phyloP scores from a whole-genome alignment of 1,284 basidiomycete species.

The Ceratobasidium sp. region DNA sequence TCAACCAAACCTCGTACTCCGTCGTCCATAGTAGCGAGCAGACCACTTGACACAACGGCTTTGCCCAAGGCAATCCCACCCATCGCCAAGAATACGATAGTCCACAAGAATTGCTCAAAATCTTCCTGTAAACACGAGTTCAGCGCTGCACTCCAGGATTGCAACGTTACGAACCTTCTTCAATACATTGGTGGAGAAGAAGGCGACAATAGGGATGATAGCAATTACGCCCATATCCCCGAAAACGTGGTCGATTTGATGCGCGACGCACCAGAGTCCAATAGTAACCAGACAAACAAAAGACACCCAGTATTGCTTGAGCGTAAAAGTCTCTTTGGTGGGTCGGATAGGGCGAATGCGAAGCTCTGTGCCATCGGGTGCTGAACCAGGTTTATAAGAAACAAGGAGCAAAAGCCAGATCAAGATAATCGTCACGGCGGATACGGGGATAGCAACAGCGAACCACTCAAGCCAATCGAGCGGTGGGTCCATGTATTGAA shows the following conservation, averaged over 20 bases:
- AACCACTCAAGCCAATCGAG: slow-evolving; percentile 96
- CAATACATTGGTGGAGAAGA: slow-evolving; percentile 94
- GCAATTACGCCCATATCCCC: slow-evolving; percentile 99
- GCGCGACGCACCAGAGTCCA: slow-evolving; percentile 89
- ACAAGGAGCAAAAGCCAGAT: slow-evolving; percentile 93
- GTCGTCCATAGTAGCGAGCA: slow-evolving; percentile 80
- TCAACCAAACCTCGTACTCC: slow-evolving; percentile 75
- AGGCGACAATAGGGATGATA: slow-evolving; percentile 90
- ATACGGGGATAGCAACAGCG: slow-evolving; percentile 91
- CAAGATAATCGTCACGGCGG: slow-evolving; percentile 81
- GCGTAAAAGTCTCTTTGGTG: slow-evolving; percentile 80
- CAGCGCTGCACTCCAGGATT: slow-evolving; percentile 28
- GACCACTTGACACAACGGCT: slow-evolving; percentile 89
- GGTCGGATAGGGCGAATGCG: slow-evolving; percentile 85
- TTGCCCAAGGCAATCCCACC: slow-evolving; percentile 97
- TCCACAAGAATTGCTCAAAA: slow-evolving; percentile 95
- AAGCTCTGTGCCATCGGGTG: slow-evolving; percentile 79
- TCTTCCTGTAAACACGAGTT: slow-evolving; percentile 70
- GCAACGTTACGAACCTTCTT: slow-evolving; percentile 75
- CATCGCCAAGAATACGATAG: slow-evolving; percentile 95
- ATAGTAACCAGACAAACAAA: slow-evolving; percentile 90
- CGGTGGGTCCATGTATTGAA: slow-evolving; percentile 86
- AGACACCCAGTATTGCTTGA: slow-evolving; percentile 91
- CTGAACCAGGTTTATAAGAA: slow-evolving; percentile 77
- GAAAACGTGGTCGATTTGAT: slow-evolving; percentile 78